phyloP scores from a whole-genome alignment of 768 basidiomycete genomes.

The Antrodiella citrinella region DNA sequence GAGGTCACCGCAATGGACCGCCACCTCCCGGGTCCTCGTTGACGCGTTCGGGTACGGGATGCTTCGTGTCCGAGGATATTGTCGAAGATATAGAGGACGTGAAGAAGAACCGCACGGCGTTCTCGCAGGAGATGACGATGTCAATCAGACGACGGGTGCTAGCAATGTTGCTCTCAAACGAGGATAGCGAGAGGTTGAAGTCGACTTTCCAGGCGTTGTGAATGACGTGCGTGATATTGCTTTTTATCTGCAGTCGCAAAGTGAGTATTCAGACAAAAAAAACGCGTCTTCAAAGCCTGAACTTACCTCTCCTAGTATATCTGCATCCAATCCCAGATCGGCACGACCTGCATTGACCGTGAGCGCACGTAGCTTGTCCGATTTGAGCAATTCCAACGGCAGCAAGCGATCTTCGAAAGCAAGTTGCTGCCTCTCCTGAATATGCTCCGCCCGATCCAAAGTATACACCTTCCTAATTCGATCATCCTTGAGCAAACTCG shows the following conservation, averaged over 20 bases:
- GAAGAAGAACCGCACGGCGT: constrained; percentile 22
- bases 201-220: constrained; percentile 31
- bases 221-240: constrained; percentile 4
- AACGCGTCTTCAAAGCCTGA: neutral
- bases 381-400: constrained; percentile 1
- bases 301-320: constrained; percentile 6
- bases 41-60: constrained; percentile 18
- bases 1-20: no score
- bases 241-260: constrained; percentile 1
- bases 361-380: constrained; percentile 1
- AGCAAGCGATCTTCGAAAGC: constrained; percentile 9
- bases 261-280: no score
- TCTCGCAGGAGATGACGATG: constrained; percentile 21
- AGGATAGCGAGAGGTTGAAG: constrained; percentile 26
- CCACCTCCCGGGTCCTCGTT: no score
- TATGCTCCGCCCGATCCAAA: constrained; percentile 3
- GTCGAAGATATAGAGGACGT: constrained; percentile 28
- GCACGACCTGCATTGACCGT: constrained; percentile 3
- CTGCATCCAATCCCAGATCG: constrained; percentile 4
- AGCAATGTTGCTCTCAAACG: constrained; percentile 22
- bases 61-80: constrained; percentile 6
- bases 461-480: constrained; percentile 9
- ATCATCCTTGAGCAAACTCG: constrained; percentile 6
- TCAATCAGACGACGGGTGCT: constrained; percentile 27
- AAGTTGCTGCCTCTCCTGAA: neutral